These are phyloP conservation scores for Isabelozyma heimii DNA, from an alignment of 805 yeast genomes.

Conservation along the genomic window DNA sequence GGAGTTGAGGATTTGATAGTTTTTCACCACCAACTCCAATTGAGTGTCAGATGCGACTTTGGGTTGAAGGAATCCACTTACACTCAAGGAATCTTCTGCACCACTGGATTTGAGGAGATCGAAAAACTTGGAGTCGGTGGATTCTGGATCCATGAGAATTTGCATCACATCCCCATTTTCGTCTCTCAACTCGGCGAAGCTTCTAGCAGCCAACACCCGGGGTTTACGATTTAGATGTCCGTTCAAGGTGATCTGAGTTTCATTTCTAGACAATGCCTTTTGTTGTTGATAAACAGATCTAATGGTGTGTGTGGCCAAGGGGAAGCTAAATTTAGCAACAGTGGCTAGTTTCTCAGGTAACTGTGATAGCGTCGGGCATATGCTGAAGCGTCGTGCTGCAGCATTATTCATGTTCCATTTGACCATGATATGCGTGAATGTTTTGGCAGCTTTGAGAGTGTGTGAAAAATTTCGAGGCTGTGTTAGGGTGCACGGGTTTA, in stretches of 20 bases:
- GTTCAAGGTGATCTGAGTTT: constrained; percentile 47
- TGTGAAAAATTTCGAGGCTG: no score
- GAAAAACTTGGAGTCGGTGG: constrained; percentile 32
- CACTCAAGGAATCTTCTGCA: constrained; percentile 69
- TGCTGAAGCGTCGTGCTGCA: no score
- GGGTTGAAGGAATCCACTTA: constrained; percentile 51
- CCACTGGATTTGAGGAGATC: constrained; percentile 48
- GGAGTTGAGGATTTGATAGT: constrained; percentile 56
- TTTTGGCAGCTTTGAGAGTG: no score
- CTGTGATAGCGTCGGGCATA: not conserved
- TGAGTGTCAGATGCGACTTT: constrained; percentile 22
- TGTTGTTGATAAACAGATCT: not conserved
- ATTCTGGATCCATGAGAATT: constrained; percentile 39
- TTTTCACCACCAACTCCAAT: constrained; percentile 59
- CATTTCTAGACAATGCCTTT: not conserved
- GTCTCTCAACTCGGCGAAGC: constrained; percentile 78
- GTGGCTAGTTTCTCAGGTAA: constrained; percentile 21
- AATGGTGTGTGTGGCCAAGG: constrained; percentile 31
- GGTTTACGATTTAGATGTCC: constrained; percentile 88
- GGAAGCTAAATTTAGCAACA: constrained; percentile 32
- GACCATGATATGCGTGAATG: no score
- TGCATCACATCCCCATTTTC: constrained; percentile 65
- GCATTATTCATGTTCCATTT: no score
- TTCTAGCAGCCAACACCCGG: constrained; percentile 61
- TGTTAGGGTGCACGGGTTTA: no score